Percentiles rank a stretch among this genome's conserved stretches.
Conservation (phyloP, 192 early-diverging fungal species). For the Fimicolochytrium jonesii region DNA sequence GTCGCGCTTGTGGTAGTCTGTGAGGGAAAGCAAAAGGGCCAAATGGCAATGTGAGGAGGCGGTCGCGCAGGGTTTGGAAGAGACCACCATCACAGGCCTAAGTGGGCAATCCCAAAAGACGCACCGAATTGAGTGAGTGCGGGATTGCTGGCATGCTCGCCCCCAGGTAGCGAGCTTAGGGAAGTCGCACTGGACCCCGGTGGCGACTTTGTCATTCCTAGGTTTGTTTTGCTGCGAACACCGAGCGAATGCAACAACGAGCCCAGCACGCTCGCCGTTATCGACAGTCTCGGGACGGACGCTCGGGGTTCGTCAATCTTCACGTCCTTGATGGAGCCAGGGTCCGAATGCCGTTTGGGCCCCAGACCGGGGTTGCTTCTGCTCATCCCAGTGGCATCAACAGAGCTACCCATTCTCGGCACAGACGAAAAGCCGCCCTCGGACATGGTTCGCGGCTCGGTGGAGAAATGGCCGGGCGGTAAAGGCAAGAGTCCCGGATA, state of each 20-base stretch:
- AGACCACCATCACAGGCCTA: neutral
- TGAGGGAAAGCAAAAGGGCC: neutral
- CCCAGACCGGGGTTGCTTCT: neutral
- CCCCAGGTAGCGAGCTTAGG: constrained; percentile 9
- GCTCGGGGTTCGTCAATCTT: constrained; percentile 63
- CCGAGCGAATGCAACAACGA: constrained; percentile 20
- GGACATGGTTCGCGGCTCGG: no score
- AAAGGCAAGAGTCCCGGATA: no score
- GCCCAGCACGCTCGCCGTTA: constrained; percentile 24
- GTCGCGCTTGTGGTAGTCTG: constrained; percentile 47
- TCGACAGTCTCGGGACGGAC: constrained; percentile 44
- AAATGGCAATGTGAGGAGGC: neutral
- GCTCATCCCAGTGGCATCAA: no score
- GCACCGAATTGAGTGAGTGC: constrained; percentile 30
- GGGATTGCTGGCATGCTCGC: neutral
- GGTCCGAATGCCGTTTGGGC: constrained; percentile 18
- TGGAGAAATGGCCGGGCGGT: no score
- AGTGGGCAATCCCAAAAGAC: neutral
- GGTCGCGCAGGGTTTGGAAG: neutral
- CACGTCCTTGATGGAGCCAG: constrained; percentile 21
- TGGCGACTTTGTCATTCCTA: constrained; percentile 13
- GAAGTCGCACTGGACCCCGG: constrained; percentile 26
- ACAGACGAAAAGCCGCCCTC: no score
- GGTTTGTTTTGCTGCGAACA: constrained; percentile 7
- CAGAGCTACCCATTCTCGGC: no score